A percentile compares a stretch with the other conserved stretches of the same genome.
Conservation (phyloP, 768 basidiomycete genomes). For the Rhodotorula kratochvilovae region DNA sequence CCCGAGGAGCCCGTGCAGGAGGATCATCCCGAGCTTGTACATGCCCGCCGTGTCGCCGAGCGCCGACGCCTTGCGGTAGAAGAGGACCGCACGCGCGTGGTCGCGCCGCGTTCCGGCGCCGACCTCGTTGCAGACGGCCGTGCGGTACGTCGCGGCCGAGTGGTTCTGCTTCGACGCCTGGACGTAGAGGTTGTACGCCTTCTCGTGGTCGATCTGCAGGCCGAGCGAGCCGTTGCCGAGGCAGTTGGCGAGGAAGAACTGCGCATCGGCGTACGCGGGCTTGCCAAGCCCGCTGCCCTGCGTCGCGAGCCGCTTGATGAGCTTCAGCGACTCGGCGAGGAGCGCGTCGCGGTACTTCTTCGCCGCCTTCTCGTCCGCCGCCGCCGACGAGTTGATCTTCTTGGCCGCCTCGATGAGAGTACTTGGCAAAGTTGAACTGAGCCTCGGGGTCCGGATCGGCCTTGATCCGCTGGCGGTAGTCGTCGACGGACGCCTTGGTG, state of each 20-base stretch:
- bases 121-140: slow-evolving; percentile 97
- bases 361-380: slow-evolving; percentile 57
- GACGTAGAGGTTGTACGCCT: slow-evolving; percentile 92
- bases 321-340: slow-evolving; percentile 81
- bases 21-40: slow-evolving; percentile 99
- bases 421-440: slow-evolving; percentile 96
- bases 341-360: slow-evolving; percentile 86
- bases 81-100: slow-evolving; percentile 79
- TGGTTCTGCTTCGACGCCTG: slow-evolving; percentile 98
- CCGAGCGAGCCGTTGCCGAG: slow-evolving; percentile 92
- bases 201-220: slow-evolving; percentile 94
- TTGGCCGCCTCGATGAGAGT: slow-evolving; percentile 97
- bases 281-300: slow-evolving; percentile 56
- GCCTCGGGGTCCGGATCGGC: slow-evolving; percentile 96
- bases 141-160: slow-evolving; percentile 87
- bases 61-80: slow-evolving; percentile 94
- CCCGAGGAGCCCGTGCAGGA: slow-evolving; percentile 74
- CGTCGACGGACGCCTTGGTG: slow-evolving; percentile 78
- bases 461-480: slow-evolving; percentile 95
- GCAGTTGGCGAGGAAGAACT: slow-evolving; percentile 97
- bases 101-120: slow-evolving; percentile 92
- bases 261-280: slow-evolving; percentile 88
- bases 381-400: slow-evolving; percentile 61
- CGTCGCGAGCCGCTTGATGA: slow-evolving; percentile 84
- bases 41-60: slow-evolving; percentile 95